These are phyloP conservation scores for Pachysandra terminalis DNA, from an alignment of 164 flowering plant species.

Conservation along the genomic window DNA sequence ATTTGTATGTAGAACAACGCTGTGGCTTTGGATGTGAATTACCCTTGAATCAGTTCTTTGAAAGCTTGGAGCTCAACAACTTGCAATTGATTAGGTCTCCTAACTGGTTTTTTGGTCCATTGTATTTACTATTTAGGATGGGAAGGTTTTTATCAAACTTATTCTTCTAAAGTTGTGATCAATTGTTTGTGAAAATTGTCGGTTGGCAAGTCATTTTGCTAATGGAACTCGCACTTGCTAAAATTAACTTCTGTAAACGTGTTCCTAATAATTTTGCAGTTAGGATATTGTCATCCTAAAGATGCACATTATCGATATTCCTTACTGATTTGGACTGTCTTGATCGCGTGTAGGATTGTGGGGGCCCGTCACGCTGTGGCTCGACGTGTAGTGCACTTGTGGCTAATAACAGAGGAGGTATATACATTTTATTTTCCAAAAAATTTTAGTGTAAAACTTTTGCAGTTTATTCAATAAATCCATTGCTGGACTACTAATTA, in stretches of 20 bases:
- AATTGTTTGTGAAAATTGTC: too few relatives aligned
- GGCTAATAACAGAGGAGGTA: slow-evolving; percentile 52
- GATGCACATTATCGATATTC: background rate
- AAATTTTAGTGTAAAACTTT: too few relatives aligned
- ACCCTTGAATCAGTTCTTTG: background rate
- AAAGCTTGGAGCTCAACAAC: background rate
- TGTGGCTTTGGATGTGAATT: background rate
- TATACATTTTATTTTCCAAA: background rate
- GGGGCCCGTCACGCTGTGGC: slow-evolving; percentile 74
- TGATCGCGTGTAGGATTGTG: slow-evolving; percentile 57
- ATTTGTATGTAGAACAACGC: too few relatives aligned
- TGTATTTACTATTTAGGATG: too few relatives aligned
- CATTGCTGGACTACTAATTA: background rate
- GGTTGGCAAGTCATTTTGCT: too few relatives aligned
- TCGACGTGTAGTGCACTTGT: slow-evolving; percentile 79
- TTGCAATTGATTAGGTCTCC: background rate
- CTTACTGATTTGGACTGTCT: slow-evolving; percentile 5
- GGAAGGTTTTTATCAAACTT: background rate
- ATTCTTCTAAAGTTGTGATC: background rate
- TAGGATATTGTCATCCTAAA: background rate
- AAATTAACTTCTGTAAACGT: too few relatives aligned
- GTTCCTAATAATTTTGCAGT: background rate
- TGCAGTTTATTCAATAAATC: background rate
- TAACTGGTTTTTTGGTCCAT: background rate
- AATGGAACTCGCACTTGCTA: too few relatives aligned